These are phyloP conservation scores for Syncephalastrum monosporum DNA, from an alignment of 371 early-diverging fungal species.

Conservation along the genomic window DNA sequence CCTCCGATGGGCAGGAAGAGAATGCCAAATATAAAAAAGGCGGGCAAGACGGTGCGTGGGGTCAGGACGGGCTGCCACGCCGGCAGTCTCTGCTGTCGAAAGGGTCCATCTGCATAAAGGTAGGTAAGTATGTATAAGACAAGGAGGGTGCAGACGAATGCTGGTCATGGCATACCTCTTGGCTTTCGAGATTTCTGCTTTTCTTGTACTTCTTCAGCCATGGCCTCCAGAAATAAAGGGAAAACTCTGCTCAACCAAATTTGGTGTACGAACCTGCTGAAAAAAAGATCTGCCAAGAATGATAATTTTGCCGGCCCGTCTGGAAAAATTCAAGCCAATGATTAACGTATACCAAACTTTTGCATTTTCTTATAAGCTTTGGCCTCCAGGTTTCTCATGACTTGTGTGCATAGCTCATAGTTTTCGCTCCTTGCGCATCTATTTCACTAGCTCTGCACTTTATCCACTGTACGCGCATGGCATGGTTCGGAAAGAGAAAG, in stretches of 20 bases:
- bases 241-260: background rate
- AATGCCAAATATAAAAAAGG: conserved; percentile 87
- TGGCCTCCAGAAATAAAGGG: background rate
- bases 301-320: too few relatives aligned
- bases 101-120: conserved; percentile 76
- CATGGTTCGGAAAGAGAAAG: too few relatives aligned
- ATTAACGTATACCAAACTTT: too few relatives aligned
- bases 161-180: conserved; percentile 9
- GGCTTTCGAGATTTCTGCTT: conserved; percentile 30
- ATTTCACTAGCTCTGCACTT: too few relatives aligned
- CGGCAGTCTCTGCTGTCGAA: conserved; percentile 96
- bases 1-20: conserved; percentile 93
- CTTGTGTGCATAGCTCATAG: too few relatives aligned
- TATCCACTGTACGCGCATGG: too few relatives aligned
- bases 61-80: conserved; percentile 98
- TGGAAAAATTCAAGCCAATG: too few relatives aligned
- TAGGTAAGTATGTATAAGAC: too few relatives aligned
- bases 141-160: background rate
- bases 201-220: conserved; percentile 12
- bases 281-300: background rate
- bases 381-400: too few relatives aligned
- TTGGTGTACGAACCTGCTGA: background rate
- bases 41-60: conserved; percentile 90
- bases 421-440: too few relatives aligned
- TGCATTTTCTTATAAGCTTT: too few relatives aligned